These are phyloP conservation scores for Termitomyces sp. DNA, from an alignment of 768 basidiomycete species.

Conservation along the genomic window DNA sequence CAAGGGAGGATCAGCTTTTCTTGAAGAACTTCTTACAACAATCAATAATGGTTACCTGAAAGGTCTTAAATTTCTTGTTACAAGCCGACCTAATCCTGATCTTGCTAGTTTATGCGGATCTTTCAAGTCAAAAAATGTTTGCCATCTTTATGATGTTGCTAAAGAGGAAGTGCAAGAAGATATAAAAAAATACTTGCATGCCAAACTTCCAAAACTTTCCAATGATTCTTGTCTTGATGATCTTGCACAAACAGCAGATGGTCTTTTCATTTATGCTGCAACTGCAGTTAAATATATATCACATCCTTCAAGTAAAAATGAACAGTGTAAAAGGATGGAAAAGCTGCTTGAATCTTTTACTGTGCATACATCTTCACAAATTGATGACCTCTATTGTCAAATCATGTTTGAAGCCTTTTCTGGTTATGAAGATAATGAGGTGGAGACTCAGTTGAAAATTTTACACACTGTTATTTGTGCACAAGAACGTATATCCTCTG, in stretches of 20 bases:
- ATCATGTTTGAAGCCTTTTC: not conserved
- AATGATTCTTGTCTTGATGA: not conserved
- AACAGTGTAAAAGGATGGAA: not conserved
- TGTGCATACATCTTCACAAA: not conserved
- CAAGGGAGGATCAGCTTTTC: constrained; percentile 14
- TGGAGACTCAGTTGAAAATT: constrained; percentile 6
- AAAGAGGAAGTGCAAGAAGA: not conserved
- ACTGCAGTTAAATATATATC: not conserved
- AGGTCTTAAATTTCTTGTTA: constrained; percentile 21
- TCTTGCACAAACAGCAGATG: not conserved
- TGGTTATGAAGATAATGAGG: not conserved
- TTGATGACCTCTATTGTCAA: not conserved
- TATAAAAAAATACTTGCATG: not conserved
- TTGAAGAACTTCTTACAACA: constrained; percentile 12
- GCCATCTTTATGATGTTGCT: constrained; percentile 5
- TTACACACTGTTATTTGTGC: constrained; percentile 21
- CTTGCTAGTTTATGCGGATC: constrained; percentile 11
- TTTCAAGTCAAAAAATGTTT: constrained; percentile 12
- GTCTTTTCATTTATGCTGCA: not conserved
- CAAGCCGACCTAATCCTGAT: constrained; percentile 17
- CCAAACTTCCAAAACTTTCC: not conserved
- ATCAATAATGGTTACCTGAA: constrained; percentile 5
- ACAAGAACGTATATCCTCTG: constrained; percentile 11
- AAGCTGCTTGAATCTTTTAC: not conserved
- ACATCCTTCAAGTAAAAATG: not conserved